phyloP scores from a whole-genome alignment of 2,329 filamentous ascomycete genomes.

The Neonectria ditissima region DNA sequence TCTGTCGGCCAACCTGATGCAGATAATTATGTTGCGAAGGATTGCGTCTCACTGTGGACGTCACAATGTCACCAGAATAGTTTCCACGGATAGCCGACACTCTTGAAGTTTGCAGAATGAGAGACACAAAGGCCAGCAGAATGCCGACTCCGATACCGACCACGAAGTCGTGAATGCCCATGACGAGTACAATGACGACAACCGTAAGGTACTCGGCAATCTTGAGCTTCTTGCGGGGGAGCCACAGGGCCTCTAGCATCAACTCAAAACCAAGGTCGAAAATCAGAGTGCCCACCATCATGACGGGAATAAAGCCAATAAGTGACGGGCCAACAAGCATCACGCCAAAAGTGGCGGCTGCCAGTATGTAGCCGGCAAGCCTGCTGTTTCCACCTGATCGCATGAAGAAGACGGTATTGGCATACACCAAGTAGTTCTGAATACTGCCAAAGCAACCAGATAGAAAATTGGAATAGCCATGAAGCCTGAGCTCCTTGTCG shows the following conservation, averaged over 20 bases:
- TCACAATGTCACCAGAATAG: constrained; percentile 90
- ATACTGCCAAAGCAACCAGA: constrained; percentile 91
- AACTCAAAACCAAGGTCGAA: constrained; percentile 95
- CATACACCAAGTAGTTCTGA: constrained; percentile 96
- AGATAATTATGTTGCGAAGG: constrained; percentile 90
- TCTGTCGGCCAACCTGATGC: constrained; percentile 86
- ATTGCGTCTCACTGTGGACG: constrained; percentile 92
- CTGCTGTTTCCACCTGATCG: constrained; percentile 89
- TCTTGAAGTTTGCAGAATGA: constrained; percentile 90
- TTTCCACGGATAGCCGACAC: constrained; percentile 89
- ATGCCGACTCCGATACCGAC: constrained; percentile 94
- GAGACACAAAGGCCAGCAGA: constrained; percentile 87
- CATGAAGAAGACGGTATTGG: constrained; percentile 97
- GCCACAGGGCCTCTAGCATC: constrained; percentile 86
- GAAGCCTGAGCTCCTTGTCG: constrained; percentile 90
- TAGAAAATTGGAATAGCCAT: constrained; percentile 91
- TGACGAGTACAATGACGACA: constrained; percentile 88
- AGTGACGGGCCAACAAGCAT: constrained; percentile 88
- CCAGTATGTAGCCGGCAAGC: constrained; percentile 87
- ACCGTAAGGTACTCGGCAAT: constrained; percentile 90
- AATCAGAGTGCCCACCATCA: constrained; percentile 96
- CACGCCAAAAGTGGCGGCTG: constrained; percentile 81
- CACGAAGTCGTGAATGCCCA: constrained; percentile 98
- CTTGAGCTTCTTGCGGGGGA: constrained; percentile 89
- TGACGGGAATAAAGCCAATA: constrained; percentile 94